Conservation (phyloP, 768 basidiomycete species). For the Suillus discolor region DNA sequence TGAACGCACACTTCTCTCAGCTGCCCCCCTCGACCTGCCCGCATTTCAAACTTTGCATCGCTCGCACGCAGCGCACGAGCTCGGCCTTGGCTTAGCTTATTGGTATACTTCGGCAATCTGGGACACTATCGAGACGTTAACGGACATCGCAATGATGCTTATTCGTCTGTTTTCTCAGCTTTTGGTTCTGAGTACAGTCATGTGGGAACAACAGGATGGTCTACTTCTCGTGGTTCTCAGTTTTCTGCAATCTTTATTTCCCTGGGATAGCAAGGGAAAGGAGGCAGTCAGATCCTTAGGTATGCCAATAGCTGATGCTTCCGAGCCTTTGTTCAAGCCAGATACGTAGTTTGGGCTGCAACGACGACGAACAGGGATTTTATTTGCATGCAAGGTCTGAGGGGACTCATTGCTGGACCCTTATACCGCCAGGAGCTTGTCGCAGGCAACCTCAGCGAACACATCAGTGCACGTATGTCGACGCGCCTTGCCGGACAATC, state of each 20-base stretch:
- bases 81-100: constrained; percentile 52
- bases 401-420: constrained; percentile 44
- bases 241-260: constrained; percentile 52
- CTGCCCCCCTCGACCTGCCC: constrained; percentile 72
- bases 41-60: constrained; percentile 38
- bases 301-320: constrained; percentile 18
- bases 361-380: constrained; percentile 68
- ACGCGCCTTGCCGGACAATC: neutral
- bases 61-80: neutral
- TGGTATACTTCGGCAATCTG: constrained; percentile 54
- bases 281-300: constrained; percentile 31
- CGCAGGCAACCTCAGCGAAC: constrained; percentile 59
- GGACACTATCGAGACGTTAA: constrained; percentile 50
- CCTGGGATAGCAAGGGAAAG: constrained; percentile 34
- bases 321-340: neutral
- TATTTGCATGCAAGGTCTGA: constrained; percentile 64
- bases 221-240: constrained; percentile 57
- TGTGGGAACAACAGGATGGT: constrained; percentile 69
- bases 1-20: constrained; percentile 59
- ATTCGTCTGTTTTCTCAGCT: constrained; percentile 61
- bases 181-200: constrained; percentile 57
- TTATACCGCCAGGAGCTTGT: constrained; percentile 69
- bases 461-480: constrained; percentile 52
- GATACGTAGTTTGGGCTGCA: constrained; percentile 62
- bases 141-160: constrained; percentile 44